Evolutionary conservation across 805 yeast species (phyloP), one percentile per base, ranked within the genome.

Genomic region (Yamadazyma paraphyllophila): DNA sequence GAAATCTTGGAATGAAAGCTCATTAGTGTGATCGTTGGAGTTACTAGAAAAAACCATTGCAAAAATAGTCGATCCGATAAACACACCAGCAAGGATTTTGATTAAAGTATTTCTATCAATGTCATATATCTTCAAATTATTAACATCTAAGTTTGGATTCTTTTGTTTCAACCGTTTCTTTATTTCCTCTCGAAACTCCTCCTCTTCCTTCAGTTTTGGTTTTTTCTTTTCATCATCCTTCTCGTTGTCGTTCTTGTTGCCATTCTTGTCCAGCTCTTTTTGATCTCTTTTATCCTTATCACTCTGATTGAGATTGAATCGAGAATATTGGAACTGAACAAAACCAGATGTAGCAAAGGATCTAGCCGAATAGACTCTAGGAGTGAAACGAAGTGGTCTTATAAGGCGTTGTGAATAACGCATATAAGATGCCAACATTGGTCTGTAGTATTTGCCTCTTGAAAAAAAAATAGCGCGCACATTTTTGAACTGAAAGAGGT

Each of bases 1-100:
- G 73, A 91, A 90, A 59, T 88, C 96, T 67, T 88, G 96, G 73
- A 83, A 85, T 1, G 91, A 65, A 43, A 70, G 60, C 45, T 67
- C 70, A 44, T 66, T 60, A 35, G 46, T 51, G 31, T 57, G 58
- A 10, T 39, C 47, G 9, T 46, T 41, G 3, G 31, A 36, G 26
- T 26, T 47, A 43, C 38, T 36, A 9, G 47, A 46, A 41, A 24
- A 42, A 30, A 45, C 40, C 29, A 51, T 44, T 13, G 48, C 45
- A 3, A 53, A 38, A 7, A 53, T 34, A 10, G 55, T 33, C 25
- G 58, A 46, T 0, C 61, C 45, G 20, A 59, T 54, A 33, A 62
- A 51, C 4, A 65, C 40, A 4, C 61, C 51, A 9, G 56, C 54
- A 29, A 57, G 45, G 4, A 51, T 44, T 7, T 54, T 54, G 14